These are phyloP conservation scores for Rhodomyrtus tomentosa DNA, from an alignment of 345 rosid species.

Conservation along the genomic window DNA sequence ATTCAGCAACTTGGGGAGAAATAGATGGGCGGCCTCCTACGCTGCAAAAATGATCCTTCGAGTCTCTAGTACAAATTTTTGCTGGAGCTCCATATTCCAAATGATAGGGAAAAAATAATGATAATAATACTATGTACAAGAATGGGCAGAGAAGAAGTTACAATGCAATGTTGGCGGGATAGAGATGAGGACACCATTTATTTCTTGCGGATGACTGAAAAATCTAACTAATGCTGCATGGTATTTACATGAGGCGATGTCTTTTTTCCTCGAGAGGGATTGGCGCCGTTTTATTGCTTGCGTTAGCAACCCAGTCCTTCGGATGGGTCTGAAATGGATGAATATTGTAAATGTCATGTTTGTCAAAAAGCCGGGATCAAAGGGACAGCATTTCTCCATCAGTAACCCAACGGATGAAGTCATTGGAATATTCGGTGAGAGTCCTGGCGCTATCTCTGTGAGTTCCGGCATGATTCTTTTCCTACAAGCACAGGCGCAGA, in stretches of 20 bases:
- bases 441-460: background rate
- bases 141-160: background rate
- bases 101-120: background rate
- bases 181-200: background rate
- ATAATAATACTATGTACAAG: too few relatives aligned
- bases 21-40: background rate
- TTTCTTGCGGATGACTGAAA: background rate
- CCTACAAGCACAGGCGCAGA: background rate
- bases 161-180: background rate
- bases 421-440: constrained; percentile 23
- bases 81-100: background rate
- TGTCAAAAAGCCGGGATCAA: background rate
- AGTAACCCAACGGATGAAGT: constrained; percentile 58
- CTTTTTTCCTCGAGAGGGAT: background rate
- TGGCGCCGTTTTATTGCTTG: background rate
- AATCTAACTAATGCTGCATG: background rate
- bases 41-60: background rate
- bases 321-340: constrained; percentile 24
- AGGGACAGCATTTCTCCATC: constrained; percentile 40
- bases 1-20: background rate
- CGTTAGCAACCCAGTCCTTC: constrained; percentile 34
- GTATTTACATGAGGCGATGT: background rate
- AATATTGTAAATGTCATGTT: background rate
- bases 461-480: background rate
- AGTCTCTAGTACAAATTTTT: background rate